Base-by-base conservation (phyloP, 441 rosid genomes). In the Eruca vesicaria region DNA sequence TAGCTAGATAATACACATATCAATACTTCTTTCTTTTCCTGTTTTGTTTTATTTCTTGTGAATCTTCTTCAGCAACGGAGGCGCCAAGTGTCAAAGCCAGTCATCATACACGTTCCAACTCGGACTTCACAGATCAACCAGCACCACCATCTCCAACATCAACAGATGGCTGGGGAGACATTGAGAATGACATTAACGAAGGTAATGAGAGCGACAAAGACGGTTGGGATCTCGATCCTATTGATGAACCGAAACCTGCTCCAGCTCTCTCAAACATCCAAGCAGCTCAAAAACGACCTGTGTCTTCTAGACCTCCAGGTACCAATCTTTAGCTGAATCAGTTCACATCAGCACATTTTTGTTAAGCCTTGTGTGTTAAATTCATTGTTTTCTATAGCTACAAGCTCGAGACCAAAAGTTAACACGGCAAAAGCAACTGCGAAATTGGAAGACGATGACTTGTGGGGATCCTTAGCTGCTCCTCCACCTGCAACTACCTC, bases 141-240 rank as follows among this genome's bases (percentile, higher is more conserved):
- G 83, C 81, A 53, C 97, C 96, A 35, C 77, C 64, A 29, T 96
- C 98, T 45, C 99, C 99, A 19, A 87, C 98, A 68, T 96, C 98
- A 80, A 90, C 98, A 1, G 98, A 96, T 80, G 99, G 99, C 33
- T 96, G 99, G 99, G 99, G 99, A 81, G 99, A 96, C 63, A 78
- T 87, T 65, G 99, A 88, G 66, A 90, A 92, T 63, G 99, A 97
- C 78, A 82, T 94, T 81, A 72, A 80, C 63, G 97, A 86, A 79
- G 94, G 83, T 56, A 83, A 79, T 66, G 96, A 86, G 15, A 85
- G 84, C 50, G 97, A 91, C 65, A 89, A 91, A 85, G 98, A 92
- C 66, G 98, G 98, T 14, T 96, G 99, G 99, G 99, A 96, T 79
- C 79, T 94, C 50, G 97, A 96, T 80, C 98, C 99, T 62, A 86